Conservation (phyloP, 495 filamentous ascomycete species). For the Aspergillus carlsbadensis region DNA sequence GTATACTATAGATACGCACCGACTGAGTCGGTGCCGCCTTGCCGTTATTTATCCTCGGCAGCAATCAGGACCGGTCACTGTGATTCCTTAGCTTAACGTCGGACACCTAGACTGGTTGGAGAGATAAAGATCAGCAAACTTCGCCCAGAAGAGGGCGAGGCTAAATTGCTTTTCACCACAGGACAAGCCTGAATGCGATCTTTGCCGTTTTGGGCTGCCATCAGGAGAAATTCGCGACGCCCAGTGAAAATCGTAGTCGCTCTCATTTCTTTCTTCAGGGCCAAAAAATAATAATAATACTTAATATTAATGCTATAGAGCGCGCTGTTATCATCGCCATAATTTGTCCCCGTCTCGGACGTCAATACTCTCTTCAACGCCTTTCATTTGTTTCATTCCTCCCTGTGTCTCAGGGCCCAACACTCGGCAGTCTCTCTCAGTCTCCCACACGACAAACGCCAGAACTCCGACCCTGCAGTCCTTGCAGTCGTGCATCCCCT, state of each 20-base stretch:
- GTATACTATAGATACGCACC: too few relatives aligned
- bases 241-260: background rate
- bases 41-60: too few relatives aligned
- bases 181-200: background rate
- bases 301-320: background rate
- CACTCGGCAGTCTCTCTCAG: background rate
- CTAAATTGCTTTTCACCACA: background rate
- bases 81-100: background rate
- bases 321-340: background rate
- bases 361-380: background rate
- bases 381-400: background rate
- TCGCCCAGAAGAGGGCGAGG: background rate
- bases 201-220: conserved; percentile 1
- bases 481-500: conserved; percentile 9
- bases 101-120: background rate
- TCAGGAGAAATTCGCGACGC: conserved; percentile 1
- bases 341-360: background rate
- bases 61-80: too few relatives aligned
- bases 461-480: background rate
- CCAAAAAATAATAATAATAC: too few relatives aligned
- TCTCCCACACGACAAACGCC: background rate
- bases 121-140: conserved; percentile 9
- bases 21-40: too few relatives aligned
- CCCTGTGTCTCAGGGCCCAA: background rate
- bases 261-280: background rate